Conservation (phyloP, 768 basidiomycete genomes). For the Mycena indigotica region DNA sequence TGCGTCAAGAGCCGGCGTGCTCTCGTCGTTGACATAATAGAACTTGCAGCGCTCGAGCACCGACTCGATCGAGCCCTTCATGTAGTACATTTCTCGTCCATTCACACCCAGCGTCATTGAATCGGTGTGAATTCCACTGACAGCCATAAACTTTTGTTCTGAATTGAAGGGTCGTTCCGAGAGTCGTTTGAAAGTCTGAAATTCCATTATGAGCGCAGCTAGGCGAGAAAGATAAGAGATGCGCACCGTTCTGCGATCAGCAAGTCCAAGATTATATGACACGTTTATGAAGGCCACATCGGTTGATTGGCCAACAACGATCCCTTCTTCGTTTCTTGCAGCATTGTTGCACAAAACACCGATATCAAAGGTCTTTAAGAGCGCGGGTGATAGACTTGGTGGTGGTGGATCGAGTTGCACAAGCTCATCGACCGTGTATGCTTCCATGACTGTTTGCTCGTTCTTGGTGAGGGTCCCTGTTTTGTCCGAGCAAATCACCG, state of each 20-base stretch:
- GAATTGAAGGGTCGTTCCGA: constrained; percentile 90
- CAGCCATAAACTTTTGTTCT: constrained; percentile 91
- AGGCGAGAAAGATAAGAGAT: background rate
- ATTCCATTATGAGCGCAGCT: background rate
- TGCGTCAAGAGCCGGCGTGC: constrained; percentile 77
- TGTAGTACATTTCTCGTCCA: constrained; percentile 78
- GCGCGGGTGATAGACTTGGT: constrained; percentile 59
- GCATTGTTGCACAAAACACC: constrained; percentile 93
- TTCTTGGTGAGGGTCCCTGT: constrained; percentile 96
- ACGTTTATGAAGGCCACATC: constrained; percentile 91
- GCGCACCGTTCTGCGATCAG: constrained; percentile 73
- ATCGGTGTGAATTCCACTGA: constrained; percentile 70
- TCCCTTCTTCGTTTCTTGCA: constrained; percentile 69
- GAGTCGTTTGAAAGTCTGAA: constrained; percentile 66
- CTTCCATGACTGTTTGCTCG: constrained; percentile 90
- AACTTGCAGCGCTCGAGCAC: constrained; percentile 85
- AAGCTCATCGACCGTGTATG: constrained; percentile 85
- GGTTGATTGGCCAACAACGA: constrained; percentile 84
- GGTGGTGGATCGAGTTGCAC: constrained; percentile 62
- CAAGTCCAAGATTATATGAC: constrained; percentile 61
- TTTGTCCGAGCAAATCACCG: constrained; percentile 98
- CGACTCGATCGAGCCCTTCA: constrained; percentile 90
- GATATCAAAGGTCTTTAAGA: constrained; percentile 75
- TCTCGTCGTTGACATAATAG: constrained; percentile 89
- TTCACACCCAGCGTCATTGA: constrained; percentile 33